Conservation (phyloP, 345 rosid genomes). For the Eutrema yunnanense region DNA sequence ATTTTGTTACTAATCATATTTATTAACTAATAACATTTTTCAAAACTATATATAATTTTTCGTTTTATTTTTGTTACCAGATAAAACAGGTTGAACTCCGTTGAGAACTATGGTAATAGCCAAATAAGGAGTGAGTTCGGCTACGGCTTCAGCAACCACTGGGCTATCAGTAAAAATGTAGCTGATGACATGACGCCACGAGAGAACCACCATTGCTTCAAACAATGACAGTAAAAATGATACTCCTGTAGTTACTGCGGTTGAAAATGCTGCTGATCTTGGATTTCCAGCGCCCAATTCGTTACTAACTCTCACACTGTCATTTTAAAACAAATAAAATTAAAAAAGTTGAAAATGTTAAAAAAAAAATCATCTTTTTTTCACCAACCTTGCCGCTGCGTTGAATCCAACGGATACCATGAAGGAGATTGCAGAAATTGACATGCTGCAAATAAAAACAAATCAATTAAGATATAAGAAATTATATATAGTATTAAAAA, state of each 20-base stretch:
- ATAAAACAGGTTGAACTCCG: constrained; percentile 66
- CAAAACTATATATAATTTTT: too few relatives aligned
- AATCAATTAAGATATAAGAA: neutral
- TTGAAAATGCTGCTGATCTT: constrained; percentile 48
- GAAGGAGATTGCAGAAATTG: constrained; percentile 47
- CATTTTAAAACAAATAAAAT: neutral
- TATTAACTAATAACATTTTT: too few relatives aligned
- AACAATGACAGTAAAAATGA: constrained; percentile 37
- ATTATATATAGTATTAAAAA: neutral
- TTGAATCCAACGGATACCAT: constrained; percentile 72
- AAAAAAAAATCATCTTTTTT: neutral
- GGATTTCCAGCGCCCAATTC: constrained; percentile 60
- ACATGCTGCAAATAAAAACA: constrained; percentile 40
- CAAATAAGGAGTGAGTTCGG: constrained; percentile 49
- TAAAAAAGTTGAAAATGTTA: neutral
- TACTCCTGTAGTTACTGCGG: constrained; percentile 36
- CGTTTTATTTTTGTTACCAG: constrained; percentile 27
- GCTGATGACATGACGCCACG: constrained; percentile 42
- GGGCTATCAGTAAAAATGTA: constrained; percentile 46
- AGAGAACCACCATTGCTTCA: constrained; percentile 34
- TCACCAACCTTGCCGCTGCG: constrained; percentile 64
- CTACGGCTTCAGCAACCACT: constrained; percentile 47
- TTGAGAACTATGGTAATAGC: constrained; percentile 49
- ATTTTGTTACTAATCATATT: neutral
- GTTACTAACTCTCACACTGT: constrained; percentile 61